Evolutionary conservation across 2,329 filamentous ascomycete species (phyloP).

Genomic region (Penicillium sclerotigenum): DNA sequence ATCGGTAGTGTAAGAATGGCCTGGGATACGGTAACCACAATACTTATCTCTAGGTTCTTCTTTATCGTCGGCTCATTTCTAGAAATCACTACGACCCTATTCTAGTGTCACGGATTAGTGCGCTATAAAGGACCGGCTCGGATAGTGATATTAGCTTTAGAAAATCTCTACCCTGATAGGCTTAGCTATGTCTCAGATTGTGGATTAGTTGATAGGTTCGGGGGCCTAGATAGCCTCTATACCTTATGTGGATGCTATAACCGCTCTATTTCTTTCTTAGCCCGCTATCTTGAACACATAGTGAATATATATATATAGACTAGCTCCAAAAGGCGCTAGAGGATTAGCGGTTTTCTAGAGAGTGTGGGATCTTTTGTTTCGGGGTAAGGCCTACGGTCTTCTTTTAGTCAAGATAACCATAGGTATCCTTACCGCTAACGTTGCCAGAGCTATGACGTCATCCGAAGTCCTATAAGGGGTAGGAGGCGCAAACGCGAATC

Average conservation of each 20-base stretch:
- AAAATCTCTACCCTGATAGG: slow-evolving; percentile 15
- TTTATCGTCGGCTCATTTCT: slow-evolving; percentile 12
- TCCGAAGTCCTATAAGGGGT: slow-evolving; percentile 3
- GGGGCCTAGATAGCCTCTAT: slow-evolving; percentile 13
- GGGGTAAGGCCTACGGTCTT: slow-evolving; percentile 4
- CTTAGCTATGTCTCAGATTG: slow-evolving; percentile 13
- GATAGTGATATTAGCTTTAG: slow-evolving; percentile 11
- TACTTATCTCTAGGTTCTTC: slow-evolving; percentile 18
- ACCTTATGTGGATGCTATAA: slow-evolving; percentile 13
- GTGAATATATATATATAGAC: slow-evolving; percentile 19
- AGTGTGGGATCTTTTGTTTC: slow-evolving; percentile 10
- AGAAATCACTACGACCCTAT: slow-evolving; percentile 5
- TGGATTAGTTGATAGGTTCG: slow-evolving; percentile 11
- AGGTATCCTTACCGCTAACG: background rate
- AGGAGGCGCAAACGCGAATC: slow-evolving; percentile 6
- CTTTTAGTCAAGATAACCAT: slow-evolving; percentile 9
- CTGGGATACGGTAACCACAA: slow-evolving; percentile 13
- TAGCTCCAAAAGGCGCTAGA: slow-evolving; percentile 12
- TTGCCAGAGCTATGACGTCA: background rate
- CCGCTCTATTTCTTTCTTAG: slow-evolving; percentile 14
- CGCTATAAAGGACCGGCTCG: slow-evolving; percentile 15
- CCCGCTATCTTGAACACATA: slow-evolving; percentile 8
- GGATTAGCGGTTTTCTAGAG: slow-evolving; percentile 19
- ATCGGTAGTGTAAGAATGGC: slow-evolving; percentile 15
- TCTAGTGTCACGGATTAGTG: slow-evolving; percentile 16